Conservation (phyloP, 2,329 filamentous ascomycete species). For the Rhinocladiella similis region DNA sequence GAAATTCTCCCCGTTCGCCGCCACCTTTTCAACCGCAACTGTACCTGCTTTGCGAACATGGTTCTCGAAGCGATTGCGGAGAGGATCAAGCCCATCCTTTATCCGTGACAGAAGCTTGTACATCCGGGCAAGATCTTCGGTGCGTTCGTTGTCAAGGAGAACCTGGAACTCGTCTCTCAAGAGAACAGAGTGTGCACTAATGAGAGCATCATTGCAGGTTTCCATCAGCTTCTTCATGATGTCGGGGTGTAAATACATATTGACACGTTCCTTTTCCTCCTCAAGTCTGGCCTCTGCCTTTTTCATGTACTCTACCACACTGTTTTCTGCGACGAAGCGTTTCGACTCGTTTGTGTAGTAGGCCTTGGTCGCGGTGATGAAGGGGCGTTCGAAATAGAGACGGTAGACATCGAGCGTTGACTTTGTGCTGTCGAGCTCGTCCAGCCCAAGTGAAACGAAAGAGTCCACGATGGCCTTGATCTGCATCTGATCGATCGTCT, state of each 20-base stretch:
- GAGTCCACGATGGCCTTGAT: conserved; percentile 97
- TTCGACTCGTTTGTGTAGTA: conserved; percentile 94
- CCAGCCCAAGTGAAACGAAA: conserved; percentile 90
- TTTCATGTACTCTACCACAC: conserved; percentile 99
- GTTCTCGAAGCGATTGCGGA: conserved; percentile 82
- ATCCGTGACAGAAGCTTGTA: conserved; percentile 89
- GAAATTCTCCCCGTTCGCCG: conserved; percentile 81
- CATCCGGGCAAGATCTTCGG: conserved; percentile 95
- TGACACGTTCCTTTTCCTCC: conserved; percentile 92
- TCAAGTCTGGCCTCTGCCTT: conserved; percentile 88
- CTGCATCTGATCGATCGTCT: conserved; percentile 95
- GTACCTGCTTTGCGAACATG: conserved; percentile 90
- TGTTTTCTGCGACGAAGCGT: conserved; percentile 93
- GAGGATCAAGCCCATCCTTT: conserved; percentile 83
- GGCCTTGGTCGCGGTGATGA: conserved; percentile 75
- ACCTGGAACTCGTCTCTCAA: conserved; percentile 94
- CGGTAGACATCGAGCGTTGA: conserved; percentile 95
- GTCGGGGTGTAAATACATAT: conserved; percentile 86
- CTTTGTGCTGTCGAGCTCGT: conserved; percentile 89
- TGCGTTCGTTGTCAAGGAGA: conserved; percentile 87
- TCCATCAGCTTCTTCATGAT: conserved; percentile 83
- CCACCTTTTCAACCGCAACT: conserved; percentile 85
- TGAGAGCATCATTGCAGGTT: conserved; percentile 83
- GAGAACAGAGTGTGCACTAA: conserved; percentile 81
- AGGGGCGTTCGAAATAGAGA: conserved; percentile 87